phyloP scores from a whole-genome alignment of 177 flowering plant genomes.

The Vitis hybrid region DNA sequence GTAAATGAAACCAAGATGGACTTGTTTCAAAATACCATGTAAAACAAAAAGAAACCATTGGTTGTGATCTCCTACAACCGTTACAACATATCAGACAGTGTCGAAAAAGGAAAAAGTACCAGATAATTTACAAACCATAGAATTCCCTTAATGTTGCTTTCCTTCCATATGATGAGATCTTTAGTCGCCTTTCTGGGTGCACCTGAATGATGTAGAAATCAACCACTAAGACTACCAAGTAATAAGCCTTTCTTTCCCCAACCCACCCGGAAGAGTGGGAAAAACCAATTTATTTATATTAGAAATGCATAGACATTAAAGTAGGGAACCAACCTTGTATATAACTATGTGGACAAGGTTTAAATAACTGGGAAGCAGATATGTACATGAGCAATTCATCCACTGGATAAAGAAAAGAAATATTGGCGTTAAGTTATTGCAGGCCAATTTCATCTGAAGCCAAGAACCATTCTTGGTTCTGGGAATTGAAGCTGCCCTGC shows the following conservation, averaged over 20 bases:
- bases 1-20: too few relatives aligned
- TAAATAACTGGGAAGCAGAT: slow-evolving; percentile 35
- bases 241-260: too few relatives aligned
- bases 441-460: slow-evolving; percentile 77
- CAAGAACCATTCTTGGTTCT: slow-evolving; percentile 56
- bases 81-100: not conserved
- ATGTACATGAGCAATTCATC: slow-evolving; percentile 57
- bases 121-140: slow-evolving; percentile 31
- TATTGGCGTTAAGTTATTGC: slow-evolving; percentile 64
- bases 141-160: slow-evolving; percentile 47
- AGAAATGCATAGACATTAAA: not conserved
- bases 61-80: too few relatives aligned
- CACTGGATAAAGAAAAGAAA: slow-evolving; percentile 62
- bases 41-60: too few relatives aligned
- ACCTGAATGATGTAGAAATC: slow-evolving; percentile 22
- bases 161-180: slow-evolving; percentile 30
- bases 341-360: slow-evolving; percentile 41
- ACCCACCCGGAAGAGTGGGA: too few relatives aligned
- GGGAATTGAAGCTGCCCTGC: slow-evolving; percentile 83
- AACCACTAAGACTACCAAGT: not conserved
- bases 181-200: slow-evolving; percentile 30
- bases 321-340: slow-evolving; percentile 30
- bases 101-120: not conserved
- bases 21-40: too few relatives aligned
- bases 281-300: too few relatives aligned